Evolutionary conservation across 495 filamentous ascomycete species (phyloP).

Genomic region (Penicillium crystallinum): DNA sequence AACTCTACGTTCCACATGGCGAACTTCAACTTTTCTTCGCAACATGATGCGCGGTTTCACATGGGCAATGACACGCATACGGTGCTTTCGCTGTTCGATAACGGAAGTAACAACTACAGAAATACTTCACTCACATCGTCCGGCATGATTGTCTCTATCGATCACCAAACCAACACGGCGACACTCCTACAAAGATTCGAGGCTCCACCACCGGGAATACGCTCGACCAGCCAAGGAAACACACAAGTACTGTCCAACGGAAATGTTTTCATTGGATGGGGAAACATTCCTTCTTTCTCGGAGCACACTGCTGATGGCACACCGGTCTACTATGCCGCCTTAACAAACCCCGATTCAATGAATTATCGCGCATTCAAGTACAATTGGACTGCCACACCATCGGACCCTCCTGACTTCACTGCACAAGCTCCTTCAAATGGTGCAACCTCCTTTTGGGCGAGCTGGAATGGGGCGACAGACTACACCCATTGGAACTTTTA

Average conservation of each 20-base stretch:
- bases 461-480: slow-evolving; percentile 41
- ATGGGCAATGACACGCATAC: neutral
- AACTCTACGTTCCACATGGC: slow-evolving; percentile 35
- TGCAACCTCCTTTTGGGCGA: neutral
- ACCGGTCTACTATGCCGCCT: slow-evolving; percentile 28
- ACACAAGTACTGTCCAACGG: slow-evolving; percentile 45
- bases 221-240: slow-evolving; percentile 39
- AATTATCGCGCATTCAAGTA: slow-evolving; percentile 21
- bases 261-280: slow-evolving; percentile 47
- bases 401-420: neutral
- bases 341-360: slow-evolving; percentile 1
- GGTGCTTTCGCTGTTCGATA: slow-evolving; percentile 41
- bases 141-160: slow-evolving; percentile 41
- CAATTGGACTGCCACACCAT: slow-evolving; percentile 12
- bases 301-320: slow-evolving; percentile 44
- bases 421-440: neutral
- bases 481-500: too few relatives aligned
- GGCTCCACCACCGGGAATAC: slow-evolving; percentile 23
- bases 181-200: slow-evolving; percentile 15
- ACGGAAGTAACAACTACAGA: slow-evolving; percentile 27
- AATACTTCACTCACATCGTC: slow-evolving; percentile 30
- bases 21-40: slow-evolving; percentile 11
- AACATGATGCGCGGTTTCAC: slow-evolving; percentile 43
- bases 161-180: slow-evolving; percentile 35
- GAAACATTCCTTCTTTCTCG: slow-evolving; percentile 39